phyloP scores from a whole-genome alignment of 495 filamentous ascomycete genomes.

The Penicillium ochrochloron region DNA sequence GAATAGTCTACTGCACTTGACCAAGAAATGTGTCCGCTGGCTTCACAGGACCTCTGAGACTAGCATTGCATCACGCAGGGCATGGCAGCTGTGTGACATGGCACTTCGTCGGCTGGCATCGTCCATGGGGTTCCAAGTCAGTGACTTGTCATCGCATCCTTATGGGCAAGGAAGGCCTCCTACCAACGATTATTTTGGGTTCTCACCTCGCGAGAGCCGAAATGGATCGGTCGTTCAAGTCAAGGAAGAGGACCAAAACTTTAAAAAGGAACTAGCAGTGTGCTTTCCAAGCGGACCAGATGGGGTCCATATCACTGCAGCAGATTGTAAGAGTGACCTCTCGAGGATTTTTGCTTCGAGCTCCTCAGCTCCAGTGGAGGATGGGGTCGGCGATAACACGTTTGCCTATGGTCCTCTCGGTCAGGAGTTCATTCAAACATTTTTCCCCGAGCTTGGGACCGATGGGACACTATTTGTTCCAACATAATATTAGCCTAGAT shows the following conservation, averaged over 20 bases:
- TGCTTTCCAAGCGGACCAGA: neutral
- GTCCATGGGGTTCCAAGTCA: neutral
- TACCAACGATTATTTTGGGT: neutral
- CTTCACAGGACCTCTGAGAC: slow-evolving; percentile 52
- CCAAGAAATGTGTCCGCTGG: slow-evolving; percentile 60
- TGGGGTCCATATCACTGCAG: neutral
- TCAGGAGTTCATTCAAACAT: neutral
- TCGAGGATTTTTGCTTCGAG: neutral
- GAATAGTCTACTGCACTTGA: slow-evolving; percentile 44
- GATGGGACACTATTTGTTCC: neutral
- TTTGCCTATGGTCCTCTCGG: neutral
- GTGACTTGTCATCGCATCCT: neutral
- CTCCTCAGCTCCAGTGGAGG: neutral
- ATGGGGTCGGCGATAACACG: neutral
- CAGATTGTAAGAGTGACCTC: neutral
- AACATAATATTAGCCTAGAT: neutral
- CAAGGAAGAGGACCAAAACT: neutral
- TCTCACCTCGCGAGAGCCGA: neutral
- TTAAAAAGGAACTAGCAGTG: neutral
- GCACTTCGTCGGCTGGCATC: neutral
- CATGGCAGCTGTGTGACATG: slow-evolving; percentile 42
- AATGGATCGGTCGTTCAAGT: neutral
- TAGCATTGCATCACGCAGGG: slow-evolving; percentile 55
- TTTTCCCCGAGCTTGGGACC: neutral
- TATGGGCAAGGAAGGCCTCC: neutral